These are phyloP conservation scores for Metschnikowia matae DNA, from an alignment of 805 yeast genomes.

Conservation along the genomic window DNA sequence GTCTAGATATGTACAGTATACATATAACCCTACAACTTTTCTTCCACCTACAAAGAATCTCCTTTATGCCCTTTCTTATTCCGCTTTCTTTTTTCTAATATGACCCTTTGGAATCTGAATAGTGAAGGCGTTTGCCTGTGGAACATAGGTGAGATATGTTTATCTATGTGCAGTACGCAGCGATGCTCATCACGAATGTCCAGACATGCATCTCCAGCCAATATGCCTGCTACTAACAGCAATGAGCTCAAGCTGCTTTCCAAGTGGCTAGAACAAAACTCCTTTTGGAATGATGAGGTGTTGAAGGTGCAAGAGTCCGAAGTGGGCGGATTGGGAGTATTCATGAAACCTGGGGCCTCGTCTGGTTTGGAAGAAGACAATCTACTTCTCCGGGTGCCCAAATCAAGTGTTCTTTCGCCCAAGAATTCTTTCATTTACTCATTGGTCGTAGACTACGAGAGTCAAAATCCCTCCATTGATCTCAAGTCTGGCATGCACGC, in stretches of 20 bases:
- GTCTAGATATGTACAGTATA: too few species aligned
- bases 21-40: too few species aligned
- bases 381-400: constrained; percentile 57
- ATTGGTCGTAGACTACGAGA: constrained; percentile 50
- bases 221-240: constrained; percentile 20
- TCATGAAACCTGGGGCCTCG: constrained; percentile 36
- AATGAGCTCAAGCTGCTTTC: constrained; percentile 26
- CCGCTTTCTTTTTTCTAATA: too few species aligned
- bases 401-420: constrained; percentile 52
- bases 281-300: constrained; percentile 51
- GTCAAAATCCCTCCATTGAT: constrained; percentile 29
- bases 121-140: background rate
- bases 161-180: constrained; percentile 8
- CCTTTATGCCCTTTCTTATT: too few species aligned
- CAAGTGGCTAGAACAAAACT: constrained; percentile 55
- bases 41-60: too few species aligned
- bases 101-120: too few species aligned
- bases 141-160: background rate
- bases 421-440: constrained; percentile 63
- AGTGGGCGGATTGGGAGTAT: constrained; percentile 72
- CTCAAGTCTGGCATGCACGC: constrained; percentile 54
- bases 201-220: background rate
- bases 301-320: constrained; percentile 41
- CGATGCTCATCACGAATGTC: constrained; percentile 15
- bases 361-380: constrained; percentile 24